Evolutionary conservation across 1,284 basidiomycete genomes (phyloP), one percentile per base, ranked within the genome.

Genomic region (Agaricales sp.): DNA sequence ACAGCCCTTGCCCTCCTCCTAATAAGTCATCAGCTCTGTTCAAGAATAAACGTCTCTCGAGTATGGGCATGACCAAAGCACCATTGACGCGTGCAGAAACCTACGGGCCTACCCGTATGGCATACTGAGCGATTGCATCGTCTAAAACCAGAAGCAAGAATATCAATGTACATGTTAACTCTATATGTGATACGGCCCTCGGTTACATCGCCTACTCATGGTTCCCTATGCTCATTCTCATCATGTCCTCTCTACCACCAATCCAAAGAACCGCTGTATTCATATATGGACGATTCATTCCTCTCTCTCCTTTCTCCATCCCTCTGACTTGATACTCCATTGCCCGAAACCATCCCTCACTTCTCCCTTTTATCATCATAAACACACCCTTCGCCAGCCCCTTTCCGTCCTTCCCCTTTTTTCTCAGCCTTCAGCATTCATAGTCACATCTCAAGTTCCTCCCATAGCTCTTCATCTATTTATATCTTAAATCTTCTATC

Each of bases 1-100:
- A 45, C 13, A 45, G 44, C 24, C 44, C 44, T 6, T 45, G 21
- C 24, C 21, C 44, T 11, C 19, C 44, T 45, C 44, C 44, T 13
- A 22, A 22, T 18, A 45, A 13, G 44, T 6, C 39, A 20, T n/a
- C 39, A 8, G 39, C 8, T n/a, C 39, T 41, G n/a, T 41, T 41
- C 8, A 41, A 41, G 16, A 41, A 41, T 16, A 41, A 41, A 20
- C 39, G 39, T 6, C 16, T 41, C 16, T 41, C 39, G 4, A 16
- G 39, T 8, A 41, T 41, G 39, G n/a, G n/a, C 6, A 22, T 13
- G 21, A 43, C 6, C 16, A 45, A 45, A 24, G 21, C 13, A n/a
- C 21, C 18, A 8, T 26, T 45, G 13, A 45, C 44, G 12, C 44
- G 44, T 21, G 44, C 44, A 22, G 44, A 22, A n/a, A 45, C 44